Evolutionary conservation across 768 basidiomycete genomes (phyloP).

Genomic region (Pisolithus microcarpus): DNA sequence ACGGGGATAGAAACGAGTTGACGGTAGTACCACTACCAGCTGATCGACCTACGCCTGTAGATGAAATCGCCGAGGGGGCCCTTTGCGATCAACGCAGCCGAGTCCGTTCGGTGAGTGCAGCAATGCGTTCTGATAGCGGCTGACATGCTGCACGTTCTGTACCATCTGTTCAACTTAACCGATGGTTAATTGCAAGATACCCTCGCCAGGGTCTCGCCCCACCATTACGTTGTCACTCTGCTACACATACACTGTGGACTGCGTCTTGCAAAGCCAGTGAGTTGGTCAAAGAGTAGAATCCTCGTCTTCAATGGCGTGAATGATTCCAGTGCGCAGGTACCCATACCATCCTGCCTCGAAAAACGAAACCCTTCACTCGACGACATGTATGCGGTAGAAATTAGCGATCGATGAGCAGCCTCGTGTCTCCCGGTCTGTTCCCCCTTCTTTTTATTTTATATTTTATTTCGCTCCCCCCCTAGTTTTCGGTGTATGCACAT

Average conservation of each 20-base stretch:
- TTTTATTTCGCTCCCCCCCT: constrained; percentile 8
- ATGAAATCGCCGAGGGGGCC: too few relatives aligned
- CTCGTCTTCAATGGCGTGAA: neutral
- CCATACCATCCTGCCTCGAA: neutral
- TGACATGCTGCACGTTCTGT: neutral
- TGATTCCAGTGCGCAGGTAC: neutral
- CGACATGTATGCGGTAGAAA: constrained; percentile 8
- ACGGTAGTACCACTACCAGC: too few relatives aligned
- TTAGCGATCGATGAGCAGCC: constrained; percentile 21
- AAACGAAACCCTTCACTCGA: constrained; percentile 1
- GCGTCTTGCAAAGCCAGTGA: too few relatives aligned
- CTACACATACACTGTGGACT: too few relatives aligned
- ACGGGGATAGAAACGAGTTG: too few relatives aligned
- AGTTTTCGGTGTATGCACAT: neutral
- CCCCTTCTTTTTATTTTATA: constrained; percentile 14
- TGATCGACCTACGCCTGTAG: too few relatives aligned
- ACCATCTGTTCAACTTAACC: neutral
- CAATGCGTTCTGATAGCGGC: neutral
- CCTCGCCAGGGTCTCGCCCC: neutral
- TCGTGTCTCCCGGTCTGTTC: constrained; percentile 29
- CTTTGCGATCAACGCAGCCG: neutral
- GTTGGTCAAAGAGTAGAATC: neutral
- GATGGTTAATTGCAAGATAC: neutral
- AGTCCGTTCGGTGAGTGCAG: neutral
- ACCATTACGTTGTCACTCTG: neutral